A percentile compares a stretch with the other conserved stretches of the same genome.
Evolutionary conservation across 2,329 filamentous ascomycete species (phyloP).

Genomic region (Rhinocladiella similis): DNA sequence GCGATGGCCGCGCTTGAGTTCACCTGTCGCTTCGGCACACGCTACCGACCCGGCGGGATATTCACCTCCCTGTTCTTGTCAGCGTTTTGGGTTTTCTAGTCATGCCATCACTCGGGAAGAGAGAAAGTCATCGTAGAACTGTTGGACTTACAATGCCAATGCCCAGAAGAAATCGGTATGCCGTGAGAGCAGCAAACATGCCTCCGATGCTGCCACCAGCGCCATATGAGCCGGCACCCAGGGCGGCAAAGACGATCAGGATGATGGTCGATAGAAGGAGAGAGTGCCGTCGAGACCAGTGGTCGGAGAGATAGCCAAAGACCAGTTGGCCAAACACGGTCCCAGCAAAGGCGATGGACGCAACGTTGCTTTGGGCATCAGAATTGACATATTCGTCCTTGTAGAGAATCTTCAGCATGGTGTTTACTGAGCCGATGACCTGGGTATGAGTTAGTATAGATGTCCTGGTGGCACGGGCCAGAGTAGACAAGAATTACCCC

Average conservation of each 20-base stretch:
- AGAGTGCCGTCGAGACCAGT: conserved; percentile 80
- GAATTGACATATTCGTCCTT: conserved; percentile 67
- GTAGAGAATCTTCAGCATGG: conserved; percentile 70
- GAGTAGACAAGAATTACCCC: conserved; percentile 55
- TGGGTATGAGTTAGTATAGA: conserved; percentile 19
- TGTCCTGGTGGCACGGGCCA: neutral
- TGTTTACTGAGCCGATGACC: conserved; percentile 87
- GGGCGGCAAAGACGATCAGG: conserved; percentile 78
- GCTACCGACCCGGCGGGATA: conserved; percentile 69
- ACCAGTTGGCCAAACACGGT: conserved; percentile 75
- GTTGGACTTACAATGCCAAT: conserved; percentile 64
- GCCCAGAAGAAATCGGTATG: conserved; percentile 80
- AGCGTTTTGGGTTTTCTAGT: no score
- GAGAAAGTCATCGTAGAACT: no score
- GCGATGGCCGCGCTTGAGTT: conserved; percentile 76
- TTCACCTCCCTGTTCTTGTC: conserved; percentile 34
- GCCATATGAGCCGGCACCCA: conserved; percentile 75
- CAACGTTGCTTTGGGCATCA: conserved; percentile 70
- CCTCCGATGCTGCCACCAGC: conserved; percentile 67
- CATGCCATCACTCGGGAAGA: no score
- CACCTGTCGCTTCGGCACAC: conserved; percentile 78
- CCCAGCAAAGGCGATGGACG: conserved; percentile 81
- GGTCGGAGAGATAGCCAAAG: conserved; percentile 79
- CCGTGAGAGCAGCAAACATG: conserved; percentile 75
- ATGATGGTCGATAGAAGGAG: conserved; percentile 80